Evolutionary conservation across 306 rosid genomes (phyloP).

Genomic region (Dryas octopetala): DNA sequence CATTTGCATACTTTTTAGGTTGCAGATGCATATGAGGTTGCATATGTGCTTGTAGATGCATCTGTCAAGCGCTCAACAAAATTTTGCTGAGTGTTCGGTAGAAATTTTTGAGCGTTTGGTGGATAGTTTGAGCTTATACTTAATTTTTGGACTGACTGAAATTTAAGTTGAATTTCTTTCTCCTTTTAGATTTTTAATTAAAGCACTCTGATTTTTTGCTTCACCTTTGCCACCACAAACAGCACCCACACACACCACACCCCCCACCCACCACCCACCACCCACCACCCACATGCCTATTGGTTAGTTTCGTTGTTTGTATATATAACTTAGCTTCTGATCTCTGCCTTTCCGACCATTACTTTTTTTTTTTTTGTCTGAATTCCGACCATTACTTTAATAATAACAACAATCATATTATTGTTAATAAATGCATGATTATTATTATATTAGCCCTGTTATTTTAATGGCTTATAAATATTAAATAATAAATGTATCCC

Average conservation of each 20-base stretch:
- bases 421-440: constrained; percentile 46
- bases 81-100: too few species aligned
- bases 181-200: too few species aligned
- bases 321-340: constrained; percentile 28
- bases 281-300: constrained; percentile 40
- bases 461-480: constrained; percentile 2
- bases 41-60: too few species aligned
- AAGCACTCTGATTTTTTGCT: neutral
- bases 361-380: constrained; percentile 3
- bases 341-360: constrained; percentile 27
- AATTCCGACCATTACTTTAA: constrained; percentile 32
- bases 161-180: too few species aligned
- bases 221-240: constrained; percentile 30
- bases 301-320: constrained; percentile 39
- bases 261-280: constrained; percentile 31
- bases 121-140: too few species aligned
- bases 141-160: too few species aligned
- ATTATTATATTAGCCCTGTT: constrained; percentile 30
- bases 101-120: too few species aligned
- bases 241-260: neutral
- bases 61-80: too few species aligned
- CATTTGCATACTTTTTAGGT: too few species aligned
- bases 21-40: too few species aligned
- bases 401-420: constrained; percentile 31
- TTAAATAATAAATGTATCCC: constrained; percentile 26